Base-by-base conservation (phyloP, 139 green algal species). In the Spirogloea muscicola region DNA sequence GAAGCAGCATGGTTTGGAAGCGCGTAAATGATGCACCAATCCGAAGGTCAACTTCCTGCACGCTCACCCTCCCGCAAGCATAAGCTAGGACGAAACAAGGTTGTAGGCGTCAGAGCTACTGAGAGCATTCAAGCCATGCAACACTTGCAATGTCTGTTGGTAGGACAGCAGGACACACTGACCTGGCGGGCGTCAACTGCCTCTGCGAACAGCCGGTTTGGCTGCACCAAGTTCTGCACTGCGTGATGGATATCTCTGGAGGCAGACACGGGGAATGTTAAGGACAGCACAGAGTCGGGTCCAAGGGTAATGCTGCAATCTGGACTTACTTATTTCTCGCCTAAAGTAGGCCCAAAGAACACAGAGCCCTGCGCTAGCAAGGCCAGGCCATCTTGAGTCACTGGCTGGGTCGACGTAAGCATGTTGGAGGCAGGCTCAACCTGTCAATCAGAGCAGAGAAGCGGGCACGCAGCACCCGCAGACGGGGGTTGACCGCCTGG, bases 21-120 rank as follows among this genome's bases (percentile, higher is more conserved):
- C 94, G 87, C 1, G 94, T 99, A 85, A 99, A 98, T 58, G 89
- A 87, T 5, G 94, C 88, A 1, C 94, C 94, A 2, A 97, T 89
- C 27, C 93, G 86, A 63, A 99, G 83, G 85, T 99, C 94, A 10
- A 99, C 94, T 83, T 98, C 84, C 64, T 86, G 78, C 27, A 18
- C n/a, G n/a, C n/a, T n/a, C n/a, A n/a, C n/a, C n/a, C n/a, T n/a
- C n/a, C n/a, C n/a, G n/a, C n/a, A 13, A 49, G 18, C 5, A 49
- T 21, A 49, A 34, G 3, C 9, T 7, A 68, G 36, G 13, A 25
- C 1, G 34, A 34, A 38, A 2, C 1, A 25, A 38, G 34, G 1
- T 2, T 4, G 34, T 0, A 51, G 1, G 37, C 21, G 34, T n/a
- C n/a, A 61, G 10, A 61, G 18, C 9, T 6, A 61, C 9, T 34